Conservation (phyloP, 169 alveolate species). For the Plasmodium knowlesi region DNA sequence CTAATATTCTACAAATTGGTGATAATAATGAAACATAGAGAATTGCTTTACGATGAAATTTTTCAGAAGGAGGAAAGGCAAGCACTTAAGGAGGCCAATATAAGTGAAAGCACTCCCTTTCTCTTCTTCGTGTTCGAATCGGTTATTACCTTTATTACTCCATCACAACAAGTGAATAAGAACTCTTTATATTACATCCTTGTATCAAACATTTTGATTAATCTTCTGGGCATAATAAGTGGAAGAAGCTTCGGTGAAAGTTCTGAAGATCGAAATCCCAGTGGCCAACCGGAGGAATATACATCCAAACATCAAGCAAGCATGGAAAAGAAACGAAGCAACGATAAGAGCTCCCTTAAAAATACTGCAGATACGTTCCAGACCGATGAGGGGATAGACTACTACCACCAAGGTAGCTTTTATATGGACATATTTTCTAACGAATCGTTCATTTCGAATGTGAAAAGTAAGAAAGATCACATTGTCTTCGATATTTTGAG, state of each 20-base stretch:
- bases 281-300: neutral
- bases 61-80: conserved; percentile 14
- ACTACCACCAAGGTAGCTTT: neutral
- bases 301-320: neutral
- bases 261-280: neutral
- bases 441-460: neutral
- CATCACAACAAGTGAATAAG: conserved; percentile 8
- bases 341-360: neutral
- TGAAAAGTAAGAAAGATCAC: conserved; percentile 3
- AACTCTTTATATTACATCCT: conserved; percentile 16
- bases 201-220: conserved; percentile 23
- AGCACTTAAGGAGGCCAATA: neutral
- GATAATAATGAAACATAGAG: conserved; percentile 38
- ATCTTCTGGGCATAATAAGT: conserved; percentile 1
- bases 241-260: neutral
- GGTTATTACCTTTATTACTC: conserved; percentile 1
- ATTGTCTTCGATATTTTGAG: neutral
- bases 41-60: neutral
- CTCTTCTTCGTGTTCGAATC: conserved; percentile 56
- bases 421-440: conserved; percentile 3
- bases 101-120: conserved; percentile 15
- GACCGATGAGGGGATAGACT: neutral
- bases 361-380: neutral
- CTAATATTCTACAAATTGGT: conserved; percentile 32
- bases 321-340: neutral